Conservation (phyloP, 768 basidiomycete genomes). For the Suillus subaureus region DNA sequence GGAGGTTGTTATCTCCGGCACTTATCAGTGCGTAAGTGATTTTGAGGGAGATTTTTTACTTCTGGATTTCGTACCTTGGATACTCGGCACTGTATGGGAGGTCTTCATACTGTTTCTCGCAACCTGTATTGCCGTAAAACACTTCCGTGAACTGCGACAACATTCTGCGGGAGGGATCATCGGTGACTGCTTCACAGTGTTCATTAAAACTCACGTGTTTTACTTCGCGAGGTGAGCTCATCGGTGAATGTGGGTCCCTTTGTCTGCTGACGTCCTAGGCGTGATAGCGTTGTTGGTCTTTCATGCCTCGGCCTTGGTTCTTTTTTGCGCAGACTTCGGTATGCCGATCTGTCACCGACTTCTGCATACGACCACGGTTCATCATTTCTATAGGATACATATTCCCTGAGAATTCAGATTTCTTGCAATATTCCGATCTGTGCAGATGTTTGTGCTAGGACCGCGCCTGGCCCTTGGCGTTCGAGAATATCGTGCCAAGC, state of each 20-base stretch:
- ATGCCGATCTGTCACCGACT: neutral
- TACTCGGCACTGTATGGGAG: neutral
- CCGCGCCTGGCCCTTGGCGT: neutral
- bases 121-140: neutral
- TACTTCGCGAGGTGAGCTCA: neutral
- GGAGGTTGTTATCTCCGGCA: neutral
- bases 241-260: neutral
- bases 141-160: neutral
- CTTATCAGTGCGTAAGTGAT: neutral
- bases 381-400: neutral
- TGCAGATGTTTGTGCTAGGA: neutral
- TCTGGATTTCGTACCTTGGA: neutral
- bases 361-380: neutral
- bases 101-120: neutral
- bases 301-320: neutral
- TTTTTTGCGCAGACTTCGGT: neutral
- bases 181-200: neutral
- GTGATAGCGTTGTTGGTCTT: neutral
- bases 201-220: neutral
- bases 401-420: neutral
- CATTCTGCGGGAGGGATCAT: neutral
- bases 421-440: neutral
- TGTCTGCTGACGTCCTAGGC: neutral
- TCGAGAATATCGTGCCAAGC: neutral
- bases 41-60: neutral